phyloP scores from a whole-genome alignment of 371 early-diverging fungal genomes.

The Mucor plumbeus region DNA sequence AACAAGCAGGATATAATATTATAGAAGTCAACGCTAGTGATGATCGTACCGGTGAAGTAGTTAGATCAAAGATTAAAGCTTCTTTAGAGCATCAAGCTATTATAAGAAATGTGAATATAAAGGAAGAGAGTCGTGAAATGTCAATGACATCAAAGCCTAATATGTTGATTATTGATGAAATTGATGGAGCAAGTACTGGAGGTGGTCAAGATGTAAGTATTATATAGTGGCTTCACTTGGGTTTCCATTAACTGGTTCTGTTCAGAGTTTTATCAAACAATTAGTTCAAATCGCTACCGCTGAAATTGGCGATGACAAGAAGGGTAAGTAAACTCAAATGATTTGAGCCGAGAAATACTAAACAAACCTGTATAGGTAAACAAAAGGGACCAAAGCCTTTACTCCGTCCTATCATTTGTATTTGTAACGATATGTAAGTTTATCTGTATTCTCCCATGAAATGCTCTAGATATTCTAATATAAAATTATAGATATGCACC shows the following conservation, averaged over 20 bases:
- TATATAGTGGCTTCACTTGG: not conserved
- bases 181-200: slow-evolving; percentile 91
- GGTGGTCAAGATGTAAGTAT: slow-evolving; percentile 29
- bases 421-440: slow-evolving; percentile 93
- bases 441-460: not conserved
- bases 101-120: slow-evolving; percentile 29
- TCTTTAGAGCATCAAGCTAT: slow-evolving; percentile 83
- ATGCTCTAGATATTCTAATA: not conserved
- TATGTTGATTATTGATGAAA: slow-evolving; percentile 93
- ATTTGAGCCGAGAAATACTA: not conserved
- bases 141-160: slow-evolving; percentile 71
- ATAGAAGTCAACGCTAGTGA: slow-evolving; percentile 99
- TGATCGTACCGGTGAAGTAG: slow-evolving; percentile 85
- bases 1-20: slow-evolving; percentile 89
- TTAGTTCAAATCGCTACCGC: slow-evolving; percentile 54
- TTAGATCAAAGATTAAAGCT: slow-evolving; percentile 74
- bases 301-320: slow-evolving; percentile 33
- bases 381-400: slow-evolving; percentile 52
- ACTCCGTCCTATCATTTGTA: slow-evolving; percentile 95
- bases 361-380: slow-evolving; percentile 20
- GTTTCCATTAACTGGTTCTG: not conserved
- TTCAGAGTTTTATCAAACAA: slow-evolving; percentile 81
- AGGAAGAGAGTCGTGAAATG: slow-evolving; percentile 20
- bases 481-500: slow-evolving; percentile 73
- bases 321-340: slow-evolving; percentile 1